phyloP scores from a whole-genome alignment of 2,329 filamentous ascomycete species.

The Paecilomyces variotii region DNA sequence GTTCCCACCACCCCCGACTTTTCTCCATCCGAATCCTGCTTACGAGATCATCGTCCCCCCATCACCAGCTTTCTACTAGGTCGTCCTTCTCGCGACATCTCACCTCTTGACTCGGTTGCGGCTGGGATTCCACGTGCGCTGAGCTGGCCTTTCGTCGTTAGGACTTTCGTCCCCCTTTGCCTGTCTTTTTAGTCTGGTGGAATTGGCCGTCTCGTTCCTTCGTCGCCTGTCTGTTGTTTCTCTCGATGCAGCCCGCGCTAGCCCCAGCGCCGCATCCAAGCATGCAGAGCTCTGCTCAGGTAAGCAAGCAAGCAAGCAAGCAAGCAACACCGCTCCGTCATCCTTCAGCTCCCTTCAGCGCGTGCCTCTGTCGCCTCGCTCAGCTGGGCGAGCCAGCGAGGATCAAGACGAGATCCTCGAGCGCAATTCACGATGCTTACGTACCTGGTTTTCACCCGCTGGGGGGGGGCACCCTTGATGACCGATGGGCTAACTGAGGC shows the following conservation, averaged over 20 bases:
- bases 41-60: slow-evolving; percentile 15
- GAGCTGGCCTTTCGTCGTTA: not conserved
- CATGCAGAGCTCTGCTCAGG: slow-evolving; percentile 45
- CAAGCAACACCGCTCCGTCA: slow-evolving; percentile 24
- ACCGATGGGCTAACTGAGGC: slow-evolving; percentile 8
- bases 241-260: slow-evolving; percentile 38
- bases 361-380: not conserved
- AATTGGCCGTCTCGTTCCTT: slow-evolving; percentile 11
- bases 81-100: not conserved
- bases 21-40: slow-evolving; percentile 9
- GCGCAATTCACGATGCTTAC: slow-evolving; percentile 2
- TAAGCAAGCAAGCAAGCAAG: slow-evolving; percentile 42
- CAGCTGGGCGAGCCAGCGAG: not conserved
- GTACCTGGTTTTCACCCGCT: not conserved
- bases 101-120: not conserved
- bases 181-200: slow-evolving; percentile 3
- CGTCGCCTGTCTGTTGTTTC: slow-evolving; percentile 8
- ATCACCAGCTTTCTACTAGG: slow-evolving; percentile 1
- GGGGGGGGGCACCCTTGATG: not conserved
- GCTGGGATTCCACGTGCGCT: slow-evolving; percentile 6
- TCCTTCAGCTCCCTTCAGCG: slow-evolving; percentile 15
- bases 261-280: slow-evolving; percentile 42
- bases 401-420: not conserved
- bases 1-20: not conserved
- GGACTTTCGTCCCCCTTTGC: not conserved